Percentiles rank a stretch among this genome's conserved stretches.
phyloP scores from a whole-genome alignment of 1,284 basidiomycete genomes.

The Cystobasidium slooffiae region DNA sequence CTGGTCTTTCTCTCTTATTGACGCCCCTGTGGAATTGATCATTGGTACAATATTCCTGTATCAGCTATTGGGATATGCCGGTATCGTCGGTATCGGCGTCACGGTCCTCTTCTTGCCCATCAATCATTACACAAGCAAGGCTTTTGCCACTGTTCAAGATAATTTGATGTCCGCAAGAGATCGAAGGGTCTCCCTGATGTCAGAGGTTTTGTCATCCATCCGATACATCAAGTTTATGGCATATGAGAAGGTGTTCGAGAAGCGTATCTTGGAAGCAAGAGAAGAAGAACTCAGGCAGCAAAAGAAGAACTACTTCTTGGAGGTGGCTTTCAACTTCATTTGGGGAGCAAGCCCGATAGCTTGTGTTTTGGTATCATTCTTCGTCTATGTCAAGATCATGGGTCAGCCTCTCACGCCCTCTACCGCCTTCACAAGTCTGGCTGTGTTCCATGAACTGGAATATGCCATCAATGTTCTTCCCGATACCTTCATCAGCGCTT shows the following conservation, averaged over 20 bases:
- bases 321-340: constrained; percentile 78
- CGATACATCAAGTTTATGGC: constrained; percentile 77
- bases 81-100: constrained; percentile 77
- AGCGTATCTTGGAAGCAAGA: constrained; percentile 65
- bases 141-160: constrained; percentile 81
- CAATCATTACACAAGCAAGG: constrained; percentile 83
- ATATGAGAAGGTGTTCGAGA: constrained; percentile 79
- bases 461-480: constrained; percentile 65
- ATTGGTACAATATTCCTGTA: constrained; percentile 74
- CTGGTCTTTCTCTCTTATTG: constrained; percentile 59
- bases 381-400: constrained; percentile 60
- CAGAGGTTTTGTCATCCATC: constrained; percentile 86
- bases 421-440: constrained; percentile 75
- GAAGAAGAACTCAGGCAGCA: constrained; percentile 47
- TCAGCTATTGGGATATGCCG: constrained; percentile 70
- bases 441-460: constrained; percentile 82
- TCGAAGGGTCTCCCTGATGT: constrained; percentile 87
- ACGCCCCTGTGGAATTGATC: constrained; percentile 61
- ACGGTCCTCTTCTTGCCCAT: constrained; percentile 81
- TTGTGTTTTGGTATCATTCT: constrained; percentile 56
- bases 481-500: constrained; percentile 83
- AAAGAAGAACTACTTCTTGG: constrained; percentile 80
- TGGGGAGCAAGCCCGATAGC: constrained; percentile 64
- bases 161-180: constrained; percentile 69
- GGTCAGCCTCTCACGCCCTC: constrained; percentile 75